A percentile compares a stretch with the other conserved stretches of the same genome.
phyloP scores from a whole-genome alignment of 2,329 filamentous ascomycete species.

The Aureobasidium sp. region DNA sequence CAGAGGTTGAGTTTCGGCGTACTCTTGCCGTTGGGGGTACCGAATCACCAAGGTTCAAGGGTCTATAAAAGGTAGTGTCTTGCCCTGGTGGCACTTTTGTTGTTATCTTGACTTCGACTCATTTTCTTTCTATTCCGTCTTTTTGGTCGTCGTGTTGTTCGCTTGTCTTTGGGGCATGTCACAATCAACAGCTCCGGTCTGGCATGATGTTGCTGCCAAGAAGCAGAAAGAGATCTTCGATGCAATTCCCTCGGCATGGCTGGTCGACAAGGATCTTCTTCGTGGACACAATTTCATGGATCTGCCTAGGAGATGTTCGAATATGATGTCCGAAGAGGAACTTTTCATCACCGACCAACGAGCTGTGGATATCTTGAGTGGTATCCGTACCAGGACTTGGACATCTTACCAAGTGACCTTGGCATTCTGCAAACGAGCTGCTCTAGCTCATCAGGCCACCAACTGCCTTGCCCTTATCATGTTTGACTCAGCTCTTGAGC shows the following conservation, averaged over 20 bases:
- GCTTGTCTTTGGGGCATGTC: neutral
- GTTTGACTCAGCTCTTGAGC: conserved; percentile 42
- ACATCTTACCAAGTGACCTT: conserved; percentile 42
- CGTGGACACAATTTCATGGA: neutral
- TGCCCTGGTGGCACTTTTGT: neutral
- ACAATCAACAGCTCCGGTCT: neutral
- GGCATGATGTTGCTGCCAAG: conserved; percentile 2
- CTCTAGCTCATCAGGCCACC: conserved; percentile 46
- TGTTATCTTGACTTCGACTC: neutral
- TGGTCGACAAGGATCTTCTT: neutral
- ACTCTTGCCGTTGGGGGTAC: neutral
- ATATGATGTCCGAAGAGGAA: conserved; percentile 11
- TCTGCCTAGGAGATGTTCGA: neutral
- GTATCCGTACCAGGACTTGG: conserved; percentile 25
- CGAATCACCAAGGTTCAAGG: neutral
- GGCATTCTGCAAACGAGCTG: conserved; percentile 45
- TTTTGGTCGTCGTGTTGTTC: neutral
- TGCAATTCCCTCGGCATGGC: conserved; percentile 8
- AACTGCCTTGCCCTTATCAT: conserved; percentile 51
- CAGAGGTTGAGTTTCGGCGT: neutral
- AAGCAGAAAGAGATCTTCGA: conserved; percentile 7
- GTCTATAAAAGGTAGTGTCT: neutral
- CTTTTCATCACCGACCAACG: conserved; percentile 13
- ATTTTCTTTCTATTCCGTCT: neutral
- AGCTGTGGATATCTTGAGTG: conserved; percentile 1